These are phyloP conservation scores for Stachybotrys chartarum DNA, from an alignment of 2,329 filamentous ascomycete genomes.

Conservation along the genomic window DNA sequence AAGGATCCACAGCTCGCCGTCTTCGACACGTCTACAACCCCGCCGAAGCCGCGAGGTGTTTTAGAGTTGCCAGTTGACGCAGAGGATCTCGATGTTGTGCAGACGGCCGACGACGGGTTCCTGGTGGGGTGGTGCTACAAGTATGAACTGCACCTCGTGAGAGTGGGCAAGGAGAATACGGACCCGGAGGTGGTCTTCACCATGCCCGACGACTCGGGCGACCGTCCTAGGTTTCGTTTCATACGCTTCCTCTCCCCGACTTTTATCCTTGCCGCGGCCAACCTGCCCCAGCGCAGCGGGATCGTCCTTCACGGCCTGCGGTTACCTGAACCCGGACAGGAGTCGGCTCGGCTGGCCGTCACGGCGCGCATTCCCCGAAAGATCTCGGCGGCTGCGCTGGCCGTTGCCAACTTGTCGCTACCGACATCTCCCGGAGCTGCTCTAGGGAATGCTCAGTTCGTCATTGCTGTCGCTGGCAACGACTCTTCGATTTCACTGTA, in stretches of 20 bases:
- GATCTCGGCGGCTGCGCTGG: constrained; percentile 70
- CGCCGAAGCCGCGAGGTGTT: constrained; percentile 38
- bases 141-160: constrained; percentile 63
- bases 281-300: constrained; percentile 52
- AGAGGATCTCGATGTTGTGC: constrained; percentile 61
- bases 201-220: constrained; percentile 40
- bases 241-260: constrained; percentile 52
- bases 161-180: constrained; percentile 41
- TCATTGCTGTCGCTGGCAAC: constrained; percentile 72
- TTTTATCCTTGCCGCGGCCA: constrained; percentile 51
- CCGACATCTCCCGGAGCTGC: constrained; percentile 40
- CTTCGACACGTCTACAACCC: constrained; percentile 54
- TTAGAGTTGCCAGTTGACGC: constrained; percentile 50
- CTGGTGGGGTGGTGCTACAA: constrained; percentile 74
- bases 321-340: constrained; percentile 30
- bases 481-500: constrained; percentile 73
- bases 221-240: constrained; percentile 46
- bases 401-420: constrained; percentile 62
- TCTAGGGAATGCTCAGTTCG: constrained; percentile 64
- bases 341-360: constrained; percentile 41
- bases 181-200: constrained; percentile 49
- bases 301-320: constrained; percentile 50
- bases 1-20: constrained; percentile 71
- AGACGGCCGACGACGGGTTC: constrained; percentile 55
- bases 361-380: constrained; percentile 54